Percentiles rank a stretch among this genome's conserved stretches.
Conservation (phyloP, 2,329 filamentous ascomycete species). For the Didymella exigua region DNA sequence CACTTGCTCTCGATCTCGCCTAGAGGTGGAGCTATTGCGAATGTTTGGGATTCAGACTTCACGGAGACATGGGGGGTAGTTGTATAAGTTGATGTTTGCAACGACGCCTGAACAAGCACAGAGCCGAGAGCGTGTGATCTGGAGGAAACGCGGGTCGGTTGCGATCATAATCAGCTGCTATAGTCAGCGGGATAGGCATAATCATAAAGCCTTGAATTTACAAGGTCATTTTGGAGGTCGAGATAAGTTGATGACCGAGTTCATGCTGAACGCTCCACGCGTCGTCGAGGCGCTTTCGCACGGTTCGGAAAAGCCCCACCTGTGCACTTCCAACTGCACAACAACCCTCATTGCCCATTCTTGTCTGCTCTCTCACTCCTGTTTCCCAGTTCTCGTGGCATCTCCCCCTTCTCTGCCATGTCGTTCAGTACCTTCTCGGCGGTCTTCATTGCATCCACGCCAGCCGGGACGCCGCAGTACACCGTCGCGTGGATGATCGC, state of each 20-base stretch:
- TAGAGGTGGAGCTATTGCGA: no score
- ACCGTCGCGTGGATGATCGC: constrained; percentile 58
- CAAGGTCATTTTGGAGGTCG: no score
- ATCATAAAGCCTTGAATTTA: no score
- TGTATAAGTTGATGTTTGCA: no score
- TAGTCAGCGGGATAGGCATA: no score
- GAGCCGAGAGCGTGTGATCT: no score
- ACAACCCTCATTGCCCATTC: neutral
- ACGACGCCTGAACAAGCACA: no score
- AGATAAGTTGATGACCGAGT: neutral
- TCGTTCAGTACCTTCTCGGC: constrained; percentile 59
- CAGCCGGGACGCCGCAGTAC: constrained; percentile 62
- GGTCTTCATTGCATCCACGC: constrained; percentile 60
- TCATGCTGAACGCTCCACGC: neutral
- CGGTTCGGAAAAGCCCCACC: neutral
- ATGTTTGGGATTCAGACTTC: no score
- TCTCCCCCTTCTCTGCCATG: constrained; percentile 55
- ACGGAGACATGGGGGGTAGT: no score
- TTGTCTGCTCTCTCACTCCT: constrained; percentile 38
- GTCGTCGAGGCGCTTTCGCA: neutral
- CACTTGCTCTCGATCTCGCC: no score
- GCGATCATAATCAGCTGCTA: no score
- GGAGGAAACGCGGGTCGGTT: no score
- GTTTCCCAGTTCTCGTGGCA: constrained; percentile 39
- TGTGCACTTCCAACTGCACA: neutral